phyloP scores from a whole-genome alignment of 768 basidiomycete genomes.

The Lentinula sp. region DNA sequence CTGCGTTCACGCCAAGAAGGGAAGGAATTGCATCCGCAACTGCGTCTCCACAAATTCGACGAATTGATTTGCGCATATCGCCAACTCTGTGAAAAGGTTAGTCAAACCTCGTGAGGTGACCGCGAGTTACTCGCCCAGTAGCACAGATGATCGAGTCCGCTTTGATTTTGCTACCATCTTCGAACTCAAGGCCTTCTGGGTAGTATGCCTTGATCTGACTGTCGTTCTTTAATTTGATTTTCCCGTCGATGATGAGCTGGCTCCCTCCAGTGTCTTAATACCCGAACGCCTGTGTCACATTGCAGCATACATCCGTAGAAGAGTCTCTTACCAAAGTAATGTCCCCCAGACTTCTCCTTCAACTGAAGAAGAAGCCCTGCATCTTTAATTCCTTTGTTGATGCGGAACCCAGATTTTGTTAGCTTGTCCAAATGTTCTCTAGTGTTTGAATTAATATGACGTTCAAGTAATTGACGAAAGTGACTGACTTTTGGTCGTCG shows the following conservation, averaged over 20 bases:
- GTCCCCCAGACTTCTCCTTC: conserved; percentile 37
- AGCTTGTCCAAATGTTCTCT: conserved; percentile 43
- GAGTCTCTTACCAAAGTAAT: conserved; percentile 40
- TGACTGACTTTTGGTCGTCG: conserved; percentile 31
- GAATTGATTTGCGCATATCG: conserved; percentile 20
- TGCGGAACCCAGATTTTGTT: conserved; percentile 40
- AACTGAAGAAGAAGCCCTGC: conserved; percentile 33
- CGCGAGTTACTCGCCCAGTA: conserved; percentile 24
- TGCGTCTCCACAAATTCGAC: conserved; percentile 27
- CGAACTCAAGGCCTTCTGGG: conserved; percentile 20
- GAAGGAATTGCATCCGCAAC: conserved; percentile 29
- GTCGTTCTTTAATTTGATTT: conserved; percentile 49
- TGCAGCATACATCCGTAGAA: background rate
- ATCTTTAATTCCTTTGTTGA: conserved; percentile 33
- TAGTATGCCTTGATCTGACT: conserved; percentile 25
- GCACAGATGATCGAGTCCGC: conserved; percentile 35
- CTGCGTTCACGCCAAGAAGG: conserved; percentile 43
- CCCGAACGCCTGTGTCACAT: background rate
- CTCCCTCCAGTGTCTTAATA: conserved; percentile 33
- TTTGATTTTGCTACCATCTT: conserved; percentile 20
- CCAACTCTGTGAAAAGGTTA: conserved; percentile 2
- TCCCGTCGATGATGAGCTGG: conserved; percentile 40
- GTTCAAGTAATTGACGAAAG: background rate
- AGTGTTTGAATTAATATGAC: background rate
- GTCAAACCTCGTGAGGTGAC: conserved; percentile 8